phyloP scores from a whole-genome alignment of 1,284 basidiomycete species.

The Phylloboletellus chloephorus region DNA sequence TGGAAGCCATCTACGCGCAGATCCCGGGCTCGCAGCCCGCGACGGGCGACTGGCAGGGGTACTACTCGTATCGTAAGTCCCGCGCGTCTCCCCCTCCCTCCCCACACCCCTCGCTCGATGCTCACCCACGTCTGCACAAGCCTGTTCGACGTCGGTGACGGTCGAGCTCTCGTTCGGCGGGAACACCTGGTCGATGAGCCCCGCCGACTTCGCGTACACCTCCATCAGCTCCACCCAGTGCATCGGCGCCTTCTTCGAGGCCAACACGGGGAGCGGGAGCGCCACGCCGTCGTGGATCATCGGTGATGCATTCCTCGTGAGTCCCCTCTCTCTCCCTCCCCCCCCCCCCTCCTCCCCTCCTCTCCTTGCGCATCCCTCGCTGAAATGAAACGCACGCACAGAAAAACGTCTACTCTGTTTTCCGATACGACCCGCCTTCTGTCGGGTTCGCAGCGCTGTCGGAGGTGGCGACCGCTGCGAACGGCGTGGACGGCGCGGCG shows the following conservation, averaged over 20 bases:
- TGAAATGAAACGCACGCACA: conserved; percentile 7
- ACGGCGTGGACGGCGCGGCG: conserved; percentile 27
- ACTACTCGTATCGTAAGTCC: conserved; percentile 30
- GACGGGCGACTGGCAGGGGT: conserved; percentile 27
- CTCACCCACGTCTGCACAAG: conserved; percentile 7
- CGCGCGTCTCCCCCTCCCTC: neutral
- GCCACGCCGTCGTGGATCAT: conserved; percentile 40
- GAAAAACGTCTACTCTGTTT: conserved; percentile 58
- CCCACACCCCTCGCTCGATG: no score
- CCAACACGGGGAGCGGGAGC: conserved; percentile 23
- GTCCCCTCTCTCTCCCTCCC: no score
- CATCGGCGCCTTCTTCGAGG: conserved; percentile 48
- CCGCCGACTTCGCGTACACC: conserved; percentile 43
- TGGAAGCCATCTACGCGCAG: conserved; percentile 36
- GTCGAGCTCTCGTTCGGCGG: conserved; percentile 42
- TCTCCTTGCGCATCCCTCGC: neutral
- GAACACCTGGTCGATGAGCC: conserved; percentile 39
- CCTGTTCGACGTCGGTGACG: conserved; percentile 22
- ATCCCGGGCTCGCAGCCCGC: conserved; percentile 31
- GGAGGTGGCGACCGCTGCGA: conserved; percentile 24
- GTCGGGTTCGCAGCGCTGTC: conserved; percentile 49
- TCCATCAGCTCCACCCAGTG: conserved; percentile 33
- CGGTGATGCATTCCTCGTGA: conserved; percentile 49
- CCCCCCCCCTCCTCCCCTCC: no score
- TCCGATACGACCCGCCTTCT: conserved; percentile 42